Base-by-base conservation (phyloP, 805 yeast genomes). In the Debaryomyces hansenii region DNA sequence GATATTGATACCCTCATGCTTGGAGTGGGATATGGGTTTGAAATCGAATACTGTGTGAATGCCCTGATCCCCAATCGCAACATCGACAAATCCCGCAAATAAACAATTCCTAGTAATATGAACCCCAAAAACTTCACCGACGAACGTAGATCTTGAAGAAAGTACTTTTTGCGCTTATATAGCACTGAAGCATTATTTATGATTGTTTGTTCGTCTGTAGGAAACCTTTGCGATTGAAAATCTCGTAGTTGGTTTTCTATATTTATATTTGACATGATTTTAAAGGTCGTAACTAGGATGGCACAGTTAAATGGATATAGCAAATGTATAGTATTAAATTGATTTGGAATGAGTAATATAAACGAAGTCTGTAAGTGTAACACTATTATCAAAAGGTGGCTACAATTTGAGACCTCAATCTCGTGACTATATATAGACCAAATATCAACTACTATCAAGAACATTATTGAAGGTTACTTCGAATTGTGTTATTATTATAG, bases 101-200 rank as follows among this genome's bases (percentile, higher is more conserved):
- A 79, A 3, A 69, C 52, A 7, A 77, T 45, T 6, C 63, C 60
- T 4, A 77, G 58, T 4, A 72, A 44, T 6, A 72, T 48, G 49
- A 58, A 70, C 32, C 77, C 77, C 8, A 70, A 24, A 2, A 65
- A 42, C 36, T 69, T 70, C 16, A 75, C 36, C 4, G 63, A 56
- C 16, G 60, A 59, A 16, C 69, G 55, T 8, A 79, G 52, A 33
- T 74, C 67, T 20, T 57, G 56, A 10, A 68, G 54, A 48, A 75
- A 75, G 46, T 59, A 67, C 48, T 64, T 63, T 59, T 70, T 74
- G 41, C 79, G 64, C 50, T 72, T 70, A 47, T 75, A 75, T 9
- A 74, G 63, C 20, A 69, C 61, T 20, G 66, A 54, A 5, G 65
- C 64, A 54, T 77, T 75, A 57, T 77, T 74, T 12, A 54, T 51